Evolutionary conservation across 1,284 basidiomycete genomes (phyloP), one percentile per base, ranked within the genome.

Genomic region (Sporisorium reilianum): DNA sequence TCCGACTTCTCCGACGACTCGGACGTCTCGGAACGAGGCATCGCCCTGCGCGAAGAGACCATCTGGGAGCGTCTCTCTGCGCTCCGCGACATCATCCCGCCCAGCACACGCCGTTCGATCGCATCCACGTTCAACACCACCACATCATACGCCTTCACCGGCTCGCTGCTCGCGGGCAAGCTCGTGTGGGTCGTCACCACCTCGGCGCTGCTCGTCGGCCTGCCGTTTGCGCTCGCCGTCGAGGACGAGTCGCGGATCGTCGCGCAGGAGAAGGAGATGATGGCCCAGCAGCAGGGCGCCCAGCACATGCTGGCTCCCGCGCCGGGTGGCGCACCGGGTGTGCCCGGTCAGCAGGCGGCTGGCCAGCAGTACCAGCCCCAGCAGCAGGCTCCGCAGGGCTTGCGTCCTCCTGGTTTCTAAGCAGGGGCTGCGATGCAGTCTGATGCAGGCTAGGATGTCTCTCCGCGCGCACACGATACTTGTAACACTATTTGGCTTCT

Each of bases 211-310:
- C 89, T 99, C 64, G 91, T 99, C 53, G 97, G 93, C 8, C 88
- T 99, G 52, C 96, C 96, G 28, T 89, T 97, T 75, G 94, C 95
- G 2, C 88, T 99, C 76, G 92, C 91, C 61, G 89, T 98, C 74
- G 96, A 99, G 86, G 96, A 97, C 86, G 96, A 99, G 87, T 92
- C 92, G 54, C 94, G 94, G 86, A 90, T 97, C 66, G 91, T 95
- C 6, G 91, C 92, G 62, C 95, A 98, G 87, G 96, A 99, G 87
- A 92, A 93, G 87, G 95, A 98, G 86, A 91, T 95, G 89, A 87
- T 93, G 77, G 93, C 93, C 55, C 94, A 97, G 86, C 94, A 94
- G 85, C 91, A 93, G 83, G 95, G 95, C 41, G 91, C 91, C 20
- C 93, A 95, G 86, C 91, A 79, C 54, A 77, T 79, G 71, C 38